Evolutionary conservation across 2,329 filamentous ascomycete genomes (phyloP), one percentile per base, ranked within the genome.

Genomic region (Canariomyces notabilis): DNA sequence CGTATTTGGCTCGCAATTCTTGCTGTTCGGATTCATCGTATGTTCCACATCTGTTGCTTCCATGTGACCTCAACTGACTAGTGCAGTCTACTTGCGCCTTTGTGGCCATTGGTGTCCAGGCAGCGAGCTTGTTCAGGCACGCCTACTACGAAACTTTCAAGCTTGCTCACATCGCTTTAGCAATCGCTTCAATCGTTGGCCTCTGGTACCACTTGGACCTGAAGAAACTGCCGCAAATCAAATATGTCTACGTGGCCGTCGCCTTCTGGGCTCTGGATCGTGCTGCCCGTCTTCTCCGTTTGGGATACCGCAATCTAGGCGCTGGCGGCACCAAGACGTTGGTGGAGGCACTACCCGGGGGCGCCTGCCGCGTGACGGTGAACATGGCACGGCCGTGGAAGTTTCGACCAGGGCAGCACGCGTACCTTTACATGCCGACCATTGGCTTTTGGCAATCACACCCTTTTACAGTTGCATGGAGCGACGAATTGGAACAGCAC

Each of bases 61-160:
- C 14, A n/a, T 22, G 8, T 41, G n/a, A 18, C 14, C 6, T 6
- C 18, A n/a, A 18, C 53, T 57, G 45, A 59, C 44, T 11, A n/a
- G 11, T 18, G 2, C 36, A 82, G 78, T 77, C 72, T 35, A 79
- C 76, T 6, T 66, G 72, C 50, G 77, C 81, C 0, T 79, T 88
- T 49, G 65, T 82, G 12, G 74, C 74, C 51, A 76, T 90, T 42
- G 64, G 78, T 33, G 67, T 89, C 45, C 85, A 88, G 57, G 85
- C 86, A 1, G 76, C 79, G 36, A 87, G 84, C 37, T 74, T 83
- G 42, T 67, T 89, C 21, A 77, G 87, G 46, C 86, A 90, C 61
- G 85, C 86, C 14, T 89, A 85, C 61, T 90, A 90, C 64, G 86
- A 90, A 65, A 78, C 75, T 2, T 90, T 90, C 74, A 80, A 89